phyloP scores from a whole-genome alignment of 805 yeast genomes.

The Candida succiphila region DNA sequence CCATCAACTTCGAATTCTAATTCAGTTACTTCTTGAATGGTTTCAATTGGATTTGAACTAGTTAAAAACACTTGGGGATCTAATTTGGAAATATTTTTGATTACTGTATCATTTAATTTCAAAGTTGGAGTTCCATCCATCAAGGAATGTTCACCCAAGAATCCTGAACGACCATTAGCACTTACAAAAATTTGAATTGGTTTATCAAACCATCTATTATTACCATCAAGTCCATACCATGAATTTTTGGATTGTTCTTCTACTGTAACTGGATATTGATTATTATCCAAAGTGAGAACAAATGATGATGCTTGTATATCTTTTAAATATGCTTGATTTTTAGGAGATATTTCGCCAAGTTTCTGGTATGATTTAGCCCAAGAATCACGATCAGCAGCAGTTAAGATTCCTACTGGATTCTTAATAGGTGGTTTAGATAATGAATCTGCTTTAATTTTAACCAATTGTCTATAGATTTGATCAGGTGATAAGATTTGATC shows the following conservation, averaged over 20 bases:
- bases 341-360: slow-evolving; percentile 42
- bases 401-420: slow-evolving; percentile 65
- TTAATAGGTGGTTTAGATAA: slow-evolving; percentile 25
- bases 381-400: slow-evolving; percentile 77
- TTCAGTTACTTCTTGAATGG: slow-evolving; percentile 9
- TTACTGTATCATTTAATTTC: slow-evolving; percentile 70
- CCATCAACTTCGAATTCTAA: slow-evolving; percentile 54
- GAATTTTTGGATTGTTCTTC: slow-evolving; percentile 76
- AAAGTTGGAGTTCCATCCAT: slow-evolving; percentile 98
- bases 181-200: slow-evolving; percentile 78
- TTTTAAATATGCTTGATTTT: slow-evolving; percentile 51
- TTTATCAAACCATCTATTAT: slow-evolving; percentile 86
- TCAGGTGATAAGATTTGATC: slow-evolving; percentile 35
- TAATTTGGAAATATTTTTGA: slow-evolving; percentile 41
- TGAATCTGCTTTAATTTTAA: slow-evolving; percentile 35
- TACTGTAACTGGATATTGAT: slow-evolving; percentile 57
- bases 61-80: slow-evolving; percentile 4
- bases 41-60: slow-evolving; percentile 1
- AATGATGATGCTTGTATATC: slow-evolving; percentile 72
- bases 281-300: slow-evolving; percentile 66
- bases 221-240: slow-evolving; percentile 97
- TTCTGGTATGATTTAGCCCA: slow-evolving; percentile 57
- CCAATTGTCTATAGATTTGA: slow-evolving; percentile 49
- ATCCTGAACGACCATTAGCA: slow-evolving; percentile 82
- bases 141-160: slow-evolving; percentile 91